Base-by-base conservation (phyloP, 108 stramenopile genomes). In the Nitzschia sp. region DNA sequence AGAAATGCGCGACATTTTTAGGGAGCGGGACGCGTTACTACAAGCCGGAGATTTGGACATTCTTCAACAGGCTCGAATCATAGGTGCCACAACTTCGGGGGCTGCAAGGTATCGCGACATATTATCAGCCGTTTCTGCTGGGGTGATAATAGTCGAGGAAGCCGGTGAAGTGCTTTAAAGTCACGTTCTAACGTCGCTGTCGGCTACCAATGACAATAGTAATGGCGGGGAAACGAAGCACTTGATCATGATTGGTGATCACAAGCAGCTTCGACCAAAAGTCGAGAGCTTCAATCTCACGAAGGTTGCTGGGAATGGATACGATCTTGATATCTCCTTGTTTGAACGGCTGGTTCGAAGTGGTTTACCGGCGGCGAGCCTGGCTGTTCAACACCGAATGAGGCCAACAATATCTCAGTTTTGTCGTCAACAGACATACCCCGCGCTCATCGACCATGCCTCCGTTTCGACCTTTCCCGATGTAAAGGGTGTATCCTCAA, bases 161-260 rank as follows among this genome's bases (percentile, higher is more conserved):
- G 85, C 88, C 11, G 85, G 80, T 0, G 88, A 95, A 70, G 82
- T 95, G 1, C 54, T 89, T 17, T 91, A 95, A 71, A 46, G 78
- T 1, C 86, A 91, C 57, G 56, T 92, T 17, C 29, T 95, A 21
- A 65, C 89, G 9, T 24, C 64, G 26, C 17, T 66, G 1, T 51
- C 46, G 5, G 45, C 64, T 13, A 13, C 6, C 38, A 42, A 13
- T 13, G n/a, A n/a, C n/a, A n/a, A n/a, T n/a, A n/a, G n/a, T n/a
- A 28, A 13, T 26, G 45, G 29, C 11, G 61, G 68, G 5, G 76
- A 70, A n/a, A 85, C 86, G n/a, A 78, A 89, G 60, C 89, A 87
- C 38, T 75, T 94, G 21, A 86, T 92, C 49, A 31, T 94, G 11
- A 94, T 95, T 53, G 93, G 93, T 21, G 93, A 92, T 64, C 93